These are phyloP conservation scores for Suillus subluteus DNA, from an alignment of 768 basidiomycete genomes.

Conservation along the genomic window DNA sequence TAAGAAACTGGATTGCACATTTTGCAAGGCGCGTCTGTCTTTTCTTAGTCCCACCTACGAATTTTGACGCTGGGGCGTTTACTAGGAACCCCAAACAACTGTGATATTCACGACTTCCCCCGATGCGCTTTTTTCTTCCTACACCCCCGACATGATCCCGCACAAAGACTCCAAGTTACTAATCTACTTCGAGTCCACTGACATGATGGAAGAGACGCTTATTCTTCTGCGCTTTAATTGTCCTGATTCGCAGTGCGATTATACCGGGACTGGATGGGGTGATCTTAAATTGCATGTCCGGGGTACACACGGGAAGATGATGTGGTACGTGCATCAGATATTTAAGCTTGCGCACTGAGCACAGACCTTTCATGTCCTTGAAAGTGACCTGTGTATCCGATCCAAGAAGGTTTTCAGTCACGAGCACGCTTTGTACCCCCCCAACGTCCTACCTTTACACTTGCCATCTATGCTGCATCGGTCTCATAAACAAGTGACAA, in stretches of 20 bases:
- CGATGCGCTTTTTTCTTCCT: constrained; percentile 63
- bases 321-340: constrained; percentile 61
- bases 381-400: constrained; percentile 83
- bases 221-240: constrained; percentile 94
- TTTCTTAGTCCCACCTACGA: background rate
- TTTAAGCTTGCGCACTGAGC: background rate
- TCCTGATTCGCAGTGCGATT: constrained; percentile 81
- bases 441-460: constrained; percentile 66
- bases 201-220: constrained; percentile 95
- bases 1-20: constrained; percentile 92
- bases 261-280: constrained; percentile 85
- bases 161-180: constrained; percentile 74
- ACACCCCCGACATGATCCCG: constrained; percentile 54
- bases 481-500: constrained; percentile 42
- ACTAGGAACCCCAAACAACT: constrained; percentile 69
- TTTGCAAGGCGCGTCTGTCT: constrained; percentile 80
- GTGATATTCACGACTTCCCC: constrained; percentile 77
- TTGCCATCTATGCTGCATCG: constrained; percentile 69
- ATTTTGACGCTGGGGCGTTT: constrained; percentile 1
- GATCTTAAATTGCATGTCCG: constrained; percentile 87
- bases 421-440: constrained; percentile 86
- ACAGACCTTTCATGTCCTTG: background rate
- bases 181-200: constrained; percentile 86
- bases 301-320: constrained; percentile 69
- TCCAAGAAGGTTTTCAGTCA: constrained; percentile 95